Evolutionary conservation across 2,329 filamentous ascomycete genomes (phyloP), one percentile per base, ranked within the genome.

Genomic region (Fusarium sublunatum): DNA sequence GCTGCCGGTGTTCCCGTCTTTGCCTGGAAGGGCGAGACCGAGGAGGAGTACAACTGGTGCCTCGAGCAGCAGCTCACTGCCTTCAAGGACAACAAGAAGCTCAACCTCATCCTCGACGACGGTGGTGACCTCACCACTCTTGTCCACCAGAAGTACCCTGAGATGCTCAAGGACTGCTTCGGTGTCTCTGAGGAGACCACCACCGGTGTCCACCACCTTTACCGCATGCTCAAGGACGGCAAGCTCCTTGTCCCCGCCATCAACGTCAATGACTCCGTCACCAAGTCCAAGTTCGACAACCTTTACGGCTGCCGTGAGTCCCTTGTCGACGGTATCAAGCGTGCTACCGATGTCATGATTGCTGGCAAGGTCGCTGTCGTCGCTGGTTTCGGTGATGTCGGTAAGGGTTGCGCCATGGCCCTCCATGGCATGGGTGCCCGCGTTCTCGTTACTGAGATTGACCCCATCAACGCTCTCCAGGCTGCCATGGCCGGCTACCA

Each of bases 261-360:
- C 89, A 99, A 99, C 82, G 94, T 99, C 87, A 98, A 99, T 86
- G 94, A 99, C 89, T 93, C 91, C 59, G 94, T 99, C 78, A 99
- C 95, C 82, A 99, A 98, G 90, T 97, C 93, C 83, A 99, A 99
- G 88, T 99, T 99, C 80, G 95, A 98, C 88, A 99, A 99, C 90
- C 85, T 98, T 70, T 99, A 98, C 88, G 94, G 95, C 77, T 98
- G 95, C 92, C 90, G 93, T 79, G 95, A 98, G 86, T 97, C 94
- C 67, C 91, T 99, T 74, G 89, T 99, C n/a, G n/a, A n/a, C n/a
- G n/a, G n/a, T n/a, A n/a, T n/a, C n/a, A n/a, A n/a, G n/a, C n/a
- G n/a, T n/a, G n/a, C n/a, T n/a, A n/a, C n/a, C n/a, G n/a, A n/a
- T n/a, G n/a, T n/a, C n/a, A n/a, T n/a, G n/a, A n/a, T n/a, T n/a